Percentiles rank a stretch among this genome's conserved stretches.
Evolutionary conservation across 139 green algal species (phyloP).

Genomic region (Chlorella sp.): DNA sequence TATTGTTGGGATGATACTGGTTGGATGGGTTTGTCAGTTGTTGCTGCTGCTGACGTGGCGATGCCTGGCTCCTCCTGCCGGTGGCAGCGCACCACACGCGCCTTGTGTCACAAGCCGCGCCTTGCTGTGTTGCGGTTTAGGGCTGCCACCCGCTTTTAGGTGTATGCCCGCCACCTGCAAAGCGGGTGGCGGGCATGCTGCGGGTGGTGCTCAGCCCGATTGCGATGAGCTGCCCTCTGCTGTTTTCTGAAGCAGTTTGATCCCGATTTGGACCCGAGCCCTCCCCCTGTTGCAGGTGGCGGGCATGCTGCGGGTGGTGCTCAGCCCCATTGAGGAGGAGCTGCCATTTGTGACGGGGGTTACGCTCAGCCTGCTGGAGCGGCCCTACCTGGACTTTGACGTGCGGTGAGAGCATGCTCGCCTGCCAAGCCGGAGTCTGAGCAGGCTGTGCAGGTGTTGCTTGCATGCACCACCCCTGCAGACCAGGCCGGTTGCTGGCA

Average conservation of each 20-base stretch:
- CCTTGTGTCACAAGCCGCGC: too few relatives aligned
- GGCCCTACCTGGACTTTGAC: slow-evolving; percentile 49
- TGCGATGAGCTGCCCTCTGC: slow-evolving; percentile 50
- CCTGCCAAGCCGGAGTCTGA: neutral
- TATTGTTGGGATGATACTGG: too few relatives aligned
- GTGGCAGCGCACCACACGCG: too few relatives aligned
- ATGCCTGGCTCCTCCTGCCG: too few relatives aligned
- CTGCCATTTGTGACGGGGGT: slow-evolving; percentile 48
- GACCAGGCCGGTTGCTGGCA: neutral
- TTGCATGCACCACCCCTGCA: neutral
- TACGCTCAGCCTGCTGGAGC: slow-evolving; percentile 35
- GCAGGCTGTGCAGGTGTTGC: too few relatives aligned
- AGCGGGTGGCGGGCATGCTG: slow-evolving; percentile 41
- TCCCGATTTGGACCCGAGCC: too few relatives aligned
- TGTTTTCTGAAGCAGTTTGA: too few relatives aligned
- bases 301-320: slow-evolving; percentile 38
- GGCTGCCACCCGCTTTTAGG: too few relatives aligned
- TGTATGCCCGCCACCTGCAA: too few relatives aligned
- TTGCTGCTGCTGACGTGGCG: too few relatives aligned
- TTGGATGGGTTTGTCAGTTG: too few relatives aligned
- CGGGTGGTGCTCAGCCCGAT: slow-evolving; percentile 43
- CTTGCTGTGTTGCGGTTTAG: too few relatives aligned
- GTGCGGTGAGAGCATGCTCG: neutral
- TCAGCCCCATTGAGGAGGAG: slow-evolving; percentile 47
- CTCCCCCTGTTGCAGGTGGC: slow-evolving; percentile 37